Percentiles rank a stretch among this genome's conserved stretches.
Conservation (phyloP, 2,329 filamentous ascomycete species). For the Apiospora rasikravindrae region DNA sequence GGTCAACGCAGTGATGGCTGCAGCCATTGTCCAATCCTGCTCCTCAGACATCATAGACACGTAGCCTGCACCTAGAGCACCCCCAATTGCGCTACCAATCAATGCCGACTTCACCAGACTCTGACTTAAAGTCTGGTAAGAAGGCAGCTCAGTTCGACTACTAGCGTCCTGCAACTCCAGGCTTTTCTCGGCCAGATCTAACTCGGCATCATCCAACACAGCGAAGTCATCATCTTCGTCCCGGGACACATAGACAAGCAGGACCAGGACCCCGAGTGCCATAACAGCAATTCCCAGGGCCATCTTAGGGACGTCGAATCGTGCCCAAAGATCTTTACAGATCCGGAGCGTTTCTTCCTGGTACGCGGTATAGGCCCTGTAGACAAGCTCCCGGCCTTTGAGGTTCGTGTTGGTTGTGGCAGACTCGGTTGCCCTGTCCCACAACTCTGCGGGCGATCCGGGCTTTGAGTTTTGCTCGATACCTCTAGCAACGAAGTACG, state of each 20-base stretch:
- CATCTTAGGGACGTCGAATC: constrained; percentile 90
- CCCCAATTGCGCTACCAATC: constrained; percentile 41
- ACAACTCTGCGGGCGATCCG: constrained; percentile 60
- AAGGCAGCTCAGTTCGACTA: constrained; percentile 34
- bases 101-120: constrained; percentile 45
- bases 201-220: constrained; percentile 59
- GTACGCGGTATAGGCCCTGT: constrained; percentile 71
- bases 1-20: constrained; percentile 48
- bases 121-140: constrained; percentile 45
- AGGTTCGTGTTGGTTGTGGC: constrained; percentile 46
- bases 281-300: constrained; percentile 76
- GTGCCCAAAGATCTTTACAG: constrained; percentile 87
- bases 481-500: constrained; percentile 77
- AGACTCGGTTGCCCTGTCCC: constrained; percentile 54
- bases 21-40: constrained; percentile 48
- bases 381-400: constrained; percentile 48
- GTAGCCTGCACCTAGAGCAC: constrained; percentile 38
- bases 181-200: constrained; percentile 64
- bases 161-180: constrained; percentile 54
- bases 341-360: constrained; percentile 78
- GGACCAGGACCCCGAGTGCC: constrained; percentile 66
- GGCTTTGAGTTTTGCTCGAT: constrained; percentile 65
- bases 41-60: constrained; percentile 42
- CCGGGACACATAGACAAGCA: constrained; percentile 74
- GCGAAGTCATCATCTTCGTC: constrained; percentile 60